Base-by-base conservation (phyloP, 2,329 filamentous ascomycete genomes). In the Fusarium longipes region DNA sequence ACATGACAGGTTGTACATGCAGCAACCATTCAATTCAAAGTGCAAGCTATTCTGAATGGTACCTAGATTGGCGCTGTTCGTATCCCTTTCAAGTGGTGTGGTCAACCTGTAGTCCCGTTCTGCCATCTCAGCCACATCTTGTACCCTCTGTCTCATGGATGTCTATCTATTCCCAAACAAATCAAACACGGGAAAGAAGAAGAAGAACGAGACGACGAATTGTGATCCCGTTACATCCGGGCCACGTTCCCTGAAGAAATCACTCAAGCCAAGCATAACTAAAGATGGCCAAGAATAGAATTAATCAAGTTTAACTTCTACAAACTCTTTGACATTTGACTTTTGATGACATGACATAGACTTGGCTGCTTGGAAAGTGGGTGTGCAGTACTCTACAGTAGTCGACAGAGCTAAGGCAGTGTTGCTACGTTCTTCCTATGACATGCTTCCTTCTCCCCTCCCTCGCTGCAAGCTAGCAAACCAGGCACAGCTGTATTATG, bases 401-500 rank as follows among this genome's bases (percentile, higher is more conserved):
- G 57, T 51, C 32, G 52, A 59, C 51, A 66, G 36, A 68, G 55
- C 65, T 56, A 63, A 68, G 44, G 65, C 65, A 57, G 55, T 52
- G 39, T 33, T 60, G 35, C 39, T 38, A 33, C 58, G 36, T 33
- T 58, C 51, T 50, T 48, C 49, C 45, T 35, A 42, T 65, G 30
- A 35, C 54, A 50, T 68, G 65, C 64, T 58, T 49, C 43, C 38
- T 51, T 53, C 45, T 30, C 43, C 57, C 44, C 58, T 57, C 57
- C 44, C 53, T 65, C 36, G 35, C 29, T 43, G 32, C 32, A 43
- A 25, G 39, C 53, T 57, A 54, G 33, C 30, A 63, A 65, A 54
- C 25, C 65, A 68, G 60, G 65, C 55, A 68, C 63, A 58, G 50
- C 44, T 62, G 55, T 15, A 44, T 36, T n/a, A 20, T 32, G 25